Evolutionary conservation across 2,329 filamentous ascomycete genomes (phyloP), one percentile per base, ranked within the genome.

Genomic region (Hypoxylon sp.): DNA sequence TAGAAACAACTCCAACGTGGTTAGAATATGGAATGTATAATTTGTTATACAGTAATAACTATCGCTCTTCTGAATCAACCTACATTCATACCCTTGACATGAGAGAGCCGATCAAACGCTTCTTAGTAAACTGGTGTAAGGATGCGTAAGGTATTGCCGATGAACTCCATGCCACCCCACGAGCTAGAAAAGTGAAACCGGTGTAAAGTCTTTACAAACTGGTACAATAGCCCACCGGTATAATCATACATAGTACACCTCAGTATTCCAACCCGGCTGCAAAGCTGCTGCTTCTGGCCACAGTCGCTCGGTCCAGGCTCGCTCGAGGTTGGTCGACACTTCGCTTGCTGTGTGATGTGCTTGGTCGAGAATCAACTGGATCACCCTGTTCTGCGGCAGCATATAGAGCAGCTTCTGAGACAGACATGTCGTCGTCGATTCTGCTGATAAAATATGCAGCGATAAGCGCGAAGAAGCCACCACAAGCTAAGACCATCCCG

Each of bases 401-500:
- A 5, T 68, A 66, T 30, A 75, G 59, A n/a, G 65, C 68, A 43
- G 76, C 75, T 2, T 65, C 67, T 2, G 73, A 68, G 6, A 67
- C 54, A 2, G 69, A 67, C 11, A 72, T 64, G 32, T 87, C 83
- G 63, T 92, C 89, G 27, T 80, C 76, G 25, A 94, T 84, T 50
- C 79, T 78, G 40, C 79, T 76, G 7, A 90, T 87, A 66, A 93
- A 81, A 61, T 81, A 90, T 4, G 89, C 90, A 4, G 93, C 89
- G 2, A 88, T 74, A 36, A 97, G 69, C 1, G 91, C 90, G 56
- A 88, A 89, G 31, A 89, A 71, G 2, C 92, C 93, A 1, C 91
- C 92, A 46, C 95, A 86, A 13, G 92, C 84, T 63, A 97, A 75
- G 30, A 96, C 91, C 75, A 93, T 90, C 11, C 87, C 86, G 38